Conservation (phyloP, 805 yeast genomes). For the Kregervanrija delftensis region DNA sequence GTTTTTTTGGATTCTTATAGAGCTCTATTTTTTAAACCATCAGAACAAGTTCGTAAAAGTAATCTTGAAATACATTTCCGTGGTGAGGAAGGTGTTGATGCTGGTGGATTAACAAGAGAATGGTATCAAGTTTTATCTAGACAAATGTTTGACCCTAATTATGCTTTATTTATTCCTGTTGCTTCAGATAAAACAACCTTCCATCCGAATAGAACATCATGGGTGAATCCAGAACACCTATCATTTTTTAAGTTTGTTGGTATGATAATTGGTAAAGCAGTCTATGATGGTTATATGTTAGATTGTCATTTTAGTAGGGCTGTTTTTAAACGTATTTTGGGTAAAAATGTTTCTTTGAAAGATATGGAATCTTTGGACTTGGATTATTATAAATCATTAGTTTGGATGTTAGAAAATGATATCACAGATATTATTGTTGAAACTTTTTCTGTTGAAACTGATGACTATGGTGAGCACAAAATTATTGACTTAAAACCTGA, state of each 20-base stretch:
- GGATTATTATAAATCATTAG: conserved; percentile 84
- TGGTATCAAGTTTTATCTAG: conserved; percentile 94
- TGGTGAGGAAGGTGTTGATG: conserved; percentile 96
- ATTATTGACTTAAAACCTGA: conserved; percentile 72
- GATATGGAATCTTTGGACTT: conserved; percentile 93
- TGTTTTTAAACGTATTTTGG: conserved; percentile 81
- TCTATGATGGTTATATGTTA: conserved; percentile 74
- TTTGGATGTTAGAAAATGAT: conserved; percentile 96
- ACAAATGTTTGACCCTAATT: conserved; percentile 94
- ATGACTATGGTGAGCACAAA: conserved; percentile 88
- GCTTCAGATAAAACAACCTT: conserved; percentile 89
- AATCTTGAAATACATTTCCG: conserved; percentile 76
- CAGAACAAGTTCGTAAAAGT: conserved; percentile 64
- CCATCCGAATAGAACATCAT: conserved; percentile 90
- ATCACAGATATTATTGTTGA: conserved; percentile 93
- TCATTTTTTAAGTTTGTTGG: conserved; percentile 94
- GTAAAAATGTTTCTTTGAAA: conserved; percentile 72
- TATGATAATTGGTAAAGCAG: conserved; percentile 88
- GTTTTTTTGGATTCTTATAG: conserved; percentile 89
- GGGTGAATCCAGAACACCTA: conserved; percentile 88
- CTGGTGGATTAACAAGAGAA: conserved; percentile 96
- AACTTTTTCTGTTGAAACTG: conserved; percentile 88
- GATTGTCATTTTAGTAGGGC: conserved; percentile 96
- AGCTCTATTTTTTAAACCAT: conserved; percentile 68
- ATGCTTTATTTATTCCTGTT: conserved; percentile 86